Conservation (phyloP, 495 filamentous ascomycete species). For the Xylaria sp. region DNA sequence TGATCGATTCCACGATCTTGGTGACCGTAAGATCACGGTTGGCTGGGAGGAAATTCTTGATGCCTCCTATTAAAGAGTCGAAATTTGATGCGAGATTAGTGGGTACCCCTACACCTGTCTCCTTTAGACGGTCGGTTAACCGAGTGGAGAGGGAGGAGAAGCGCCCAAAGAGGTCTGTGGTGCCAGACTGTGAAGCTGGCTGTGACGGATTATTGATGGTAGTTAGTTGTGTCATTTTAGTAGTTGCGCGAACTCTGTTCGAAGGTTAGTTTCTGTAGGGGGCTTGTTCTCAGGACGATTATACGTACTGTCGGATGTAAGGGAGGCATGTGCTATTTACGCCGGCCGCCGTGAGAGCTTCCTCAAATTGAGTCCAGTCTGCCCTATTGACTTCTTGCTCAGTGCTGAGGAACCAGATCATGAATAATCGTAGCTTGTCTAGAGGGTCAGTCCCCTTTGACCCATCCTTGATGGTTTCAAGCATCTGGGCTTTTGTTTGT, state of each 20-base stretch:
- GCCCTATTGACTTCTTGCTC: constrained; percentile 83
- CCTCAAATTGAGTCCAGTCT: constrained; percentile 88
- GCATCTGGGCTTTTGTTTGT: constrained; percentile 86
- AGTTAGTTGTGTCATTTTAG: constrained; percentile 98
- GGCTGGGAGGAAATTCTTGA: constrained; percentile 96
- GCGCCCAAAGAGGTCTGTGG: constrained; percentile 82
- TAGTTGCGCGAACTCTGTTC: constrained; percentile 86
- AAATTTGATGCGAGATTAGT: constrained; percentile 81
- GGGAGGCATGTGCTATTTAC: constrained; percentile 77
- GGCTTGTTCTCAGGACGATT: not conserved
- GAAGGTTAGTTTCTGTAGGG: constrained; percentile 38
- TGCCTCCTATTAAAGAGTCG: constrained; percentile 93
- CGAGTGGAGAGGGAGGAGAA: constrained; percentile 89
- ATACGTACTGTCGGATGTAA: constrained; percentile 79
- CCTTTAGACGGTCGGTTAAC: constrained; percentile 91
- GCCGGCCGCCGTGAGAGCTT: constrained; percentile 77
- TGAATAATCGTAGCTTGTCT: constrained; percentile 91
- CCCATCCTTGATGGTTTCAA: constrained; percentile 83
- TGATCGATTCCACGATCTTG: constrained; percentile 97
- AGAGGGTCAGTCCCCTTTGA: constrained; percentile 82
- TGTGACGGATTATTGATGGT: constrained; percentile 72
- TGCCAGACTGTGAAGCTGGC: constrained; percentile 59
- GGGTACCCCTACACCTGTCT: constrained; percentile 69
- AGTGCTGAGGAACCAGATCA: constrained; percentile 97
- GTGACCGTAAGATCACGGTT: constrained; percentile 96